Base-by-base conservation (phyloP, 768 basidiomycete species). In the Mycena latifolia region DNA sequence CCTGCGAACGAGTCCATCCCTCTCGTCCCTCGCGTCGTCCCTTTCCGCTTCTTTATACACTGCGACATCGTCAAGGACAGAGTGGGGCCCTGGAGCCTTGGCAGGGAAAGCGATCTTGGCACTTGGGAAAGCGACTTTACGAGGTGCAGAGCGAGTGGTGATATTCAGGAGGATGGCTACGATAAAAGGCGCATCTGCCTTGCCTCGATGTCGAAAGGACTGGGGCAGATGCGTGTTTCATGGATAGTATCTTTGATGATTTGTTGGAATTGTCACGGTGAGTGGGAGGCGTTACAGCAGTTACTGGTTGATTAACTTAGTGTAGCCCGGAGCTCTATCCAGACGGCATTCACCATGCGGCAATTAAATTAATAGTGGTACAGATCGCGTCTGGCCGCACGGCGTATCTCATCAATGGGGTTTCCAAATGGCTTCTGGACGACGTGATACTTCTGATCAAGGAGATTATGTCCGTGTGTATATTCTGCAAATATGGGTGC, bases 201-300 rank as follows among this genome's bases (percentile, higher is more conserved):
- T 69, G 57, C 48, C 62, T 20, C 10, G 64, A 72, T 41, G n/a
- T n/a, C n/a, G 62, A 69, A 3, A n/a, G 59, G 8, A 51, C 43
- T 28, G 60, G 68, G 3, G 65, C 62, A 35, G 62, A 56, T 39
- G 24, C 39, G 3, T 11, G 33, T 3, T 50, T 68, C 27, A 62
- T 74, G 46, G 69, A 69, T 28, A 43, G 59, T 37, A 63, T 77
- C 55, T 74, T 75, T 22, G 71, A 73, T 45, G 76, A 75, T 59
- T 48, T 77, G n/a, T 43, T 77, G 28, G 76, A 77, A 45, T 58
- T 77, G 35, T 72, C 72, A 20, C 71, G 76, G 74, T 74, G 31
- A 43, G 67, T 55, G 5, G 22, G 27, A 15, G 17, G 11, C 15
- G 17, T 33, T 14, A n/a, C n/a, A 18, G 29, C 31, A 3, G 35